These are phyloP conservation scores for Sclerotinia minor DNA, from an alignment of 2,329 filamentous ascomycete genomes.

Conservation along the genomic window DNA sequence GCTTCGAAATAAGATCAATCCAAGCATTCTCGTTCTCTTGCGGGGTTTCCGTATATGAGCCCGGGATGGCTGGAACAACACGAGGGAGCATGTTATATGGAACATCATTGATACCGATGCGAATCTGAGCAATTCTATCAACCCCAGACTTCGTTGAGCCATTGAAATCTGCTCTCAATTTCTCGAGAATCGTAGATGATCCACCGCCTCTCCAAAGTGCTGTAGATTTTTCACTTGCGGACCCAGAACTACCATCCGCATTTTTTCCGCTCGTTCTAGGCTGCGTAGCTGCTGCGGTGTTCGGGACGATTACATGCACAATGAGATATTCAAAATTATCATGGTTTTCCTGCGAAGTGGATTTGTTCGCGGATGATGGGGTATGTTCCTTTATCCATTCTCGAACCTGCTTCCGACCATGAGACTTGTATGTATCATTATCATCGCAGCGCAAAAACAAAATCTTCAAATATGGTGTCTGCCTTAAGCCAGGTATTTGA, in stretches of 20 bases:
- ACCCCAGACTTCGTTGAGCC: slow-evolving; percentile 66
- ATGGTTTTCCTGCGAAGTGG: slow-evolving; percentile 80
- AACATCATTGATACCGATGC: slow-evolving; percentile 70
- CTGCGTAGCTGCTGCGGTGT: slow-evolving; percentile 77
- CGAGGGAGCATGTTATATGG: slow-evolving; percentile 64
- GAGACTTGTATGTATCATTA: slow-evolving; percentile 86
- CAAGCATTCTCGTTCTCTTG: slow-evolving; percentile 81
- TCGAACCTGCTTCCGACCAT: slow-evolving; percentile 73
- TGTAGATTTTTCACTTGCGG: slow-evolving; percentile 63
- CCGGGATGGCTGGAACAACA: slow-evolving; percentile 62
- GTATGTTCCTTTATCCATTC: slow-evolving; percentile 88
- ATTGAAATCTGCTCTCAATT: slow-evolving; percentile 88
- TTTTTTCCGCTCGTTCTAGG: slow-evolving; percentile 61
- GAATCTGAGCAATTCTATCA: slow-evolving; percentile 83
- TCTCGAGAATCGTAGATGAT: slow-evolving; percentile 82
- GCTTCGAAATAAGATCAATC: slow-evolving; percentile 78
- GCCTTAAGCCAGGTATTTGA: slow-evolving; percentile 90
- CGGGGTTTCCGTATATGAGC: slow-evolving; percentile 66
- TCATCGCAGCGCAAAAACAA: slow-evolving; percentile 91
- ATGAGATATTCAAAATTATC: slow-evolving; percentile 97
- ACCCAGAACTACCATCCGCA: slow-evolving; percentile 52
- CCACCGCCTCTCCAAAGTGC: slow-evolving; percentile 77
- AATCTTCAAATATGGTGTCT: slow-evolving; percentile 91
- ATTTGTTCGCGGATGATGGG: slow-evolving; percentile 56
- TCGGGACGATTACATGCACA: slow-evolving; percentile 86